Percentiles rank a stretch among this genome's conserved stretches.
These are phyloP conservation scores for Tetrapyrgos nigripes DNA, from an alignment of 1,284 basidiomycete species.

Conservation along the genomic window DNA sequence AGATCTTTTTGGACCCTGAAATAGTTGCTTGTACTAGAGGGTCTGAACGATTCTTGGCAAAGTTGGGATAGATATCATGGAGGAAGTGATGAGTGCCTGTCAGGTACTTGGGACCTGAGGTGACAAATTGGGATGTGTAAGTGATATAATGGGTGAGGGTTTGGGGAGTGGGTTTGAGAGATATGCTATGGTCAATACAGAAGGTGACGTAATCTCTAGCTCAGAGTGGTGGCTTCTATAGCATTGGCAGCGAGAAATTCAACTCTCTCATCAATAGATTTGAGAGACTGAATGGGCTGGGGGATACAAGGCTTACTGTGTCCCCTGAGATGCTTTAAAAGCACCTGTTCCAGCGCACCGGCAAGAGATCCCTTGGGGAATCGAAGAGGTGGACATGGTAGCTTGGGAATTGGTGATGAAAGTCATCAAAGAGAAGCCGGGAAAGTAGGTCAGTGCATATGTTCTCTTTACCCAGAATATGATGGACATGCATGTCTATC, in stretches of 20 bases:
- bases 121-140: slow-evolving; percentile 22
- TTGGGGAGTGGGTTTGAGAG: slow-evolving; percentile 26
- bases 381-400: slow-evolving; percentile 20
- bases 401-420: slow-evolving; percentile 6
- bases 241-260: slow-evolving; percentile 21
- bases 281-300: too few relatives aligned
- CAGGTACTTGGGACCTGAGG: slow-evolving; percentile 27
- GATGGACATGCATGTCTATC: slow-evolving; percentile 17
- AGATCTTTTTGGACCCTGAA: slow-evolving; percentile 18
- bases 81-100: slow-evolving; percentile 22
- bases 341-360: slow-evolving; percentile 19
- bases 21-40: slow-evolving; percentile 22
- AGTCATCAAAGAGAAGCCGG: slow-evolving; percentile 15
- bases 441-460: slow-evolving; percentile 23
- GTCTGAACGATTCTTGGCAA: slow-evolving; percentile 8
- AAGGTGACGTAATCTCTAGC: slow-evolving; percentile 30
- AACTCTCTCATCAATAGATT: too few relatives aligned
- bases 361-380: slow-evolving; percentile 21
- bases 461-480: slow-evolving; percentile 23
- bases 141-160: slow-evolving; percentile 26
- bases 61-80: too few relatives aligned
- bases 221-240: slow-evolving; percentile 25
- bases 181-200: slow-evolving; percentile 19
- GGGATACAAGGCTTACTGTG: not conserved
- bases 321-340: slow-evolving; percentile 22